phyloP scores from a whole-genome alignment of 2,329 filamentous ascomycete genomes.

The Colletotrichum eleusines region DNA sequence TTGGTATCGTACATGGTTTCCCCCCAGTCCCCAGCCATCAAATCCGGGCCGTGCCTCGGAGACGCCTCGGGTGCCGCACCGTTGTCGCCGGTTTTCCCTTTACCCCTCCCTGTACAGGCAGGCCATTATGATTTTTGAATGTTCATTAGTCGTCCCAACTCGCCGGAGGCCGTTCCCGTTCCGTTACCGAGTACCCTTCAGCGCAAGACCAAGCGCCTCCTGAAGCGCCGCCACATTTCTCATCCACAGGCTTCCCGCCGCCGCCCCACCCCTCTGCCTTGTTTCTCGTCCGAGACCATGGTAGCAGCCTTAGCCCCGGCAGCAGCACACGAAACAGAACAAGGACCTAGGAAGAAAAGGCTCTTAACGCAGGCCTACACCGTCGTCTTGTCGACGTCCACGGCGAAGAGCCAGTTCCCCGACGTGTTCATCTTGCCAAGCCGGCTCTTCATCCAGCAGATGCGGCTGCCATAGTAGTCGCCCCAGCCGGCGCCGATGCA shows the following conservation, averaged over 20 bases:
- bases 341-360: background rate
- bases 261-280: too few species aligned
- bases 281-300: too few species aligned
- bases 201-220: background rate
- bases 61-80: slow-evolving; percentile 4
- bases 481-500: slow-evolving; percentile 45
- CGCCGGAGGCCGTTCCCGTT: background rate
- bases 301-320: background rate
- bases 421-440: slow-evolving; percentile 33
- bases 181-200: background rate
- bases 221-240: background rate
- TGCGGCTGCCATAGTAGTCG: slow-evolving; percentile 36
- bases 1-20: slow-evolving; percentile 29
- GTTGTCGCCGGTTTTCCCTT: background rate
- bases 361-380: background rate
- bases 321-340: background rate
- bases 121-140: background rate
- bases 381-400: slow-evolving; percentile 26
- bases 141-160: background rate
- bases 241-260: background rate
- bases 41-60: slow-evolving; percentile 2
- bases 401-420: slow-evolving; percentile 37
- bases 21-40: background rate
- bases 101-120: background rate
- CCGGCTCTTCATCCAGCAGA: slow-evolving; percentile 45